Evolutionary conservation across 306 rosid species (phyloP).

Genomic region (Vachellia collinsii): DNA sequence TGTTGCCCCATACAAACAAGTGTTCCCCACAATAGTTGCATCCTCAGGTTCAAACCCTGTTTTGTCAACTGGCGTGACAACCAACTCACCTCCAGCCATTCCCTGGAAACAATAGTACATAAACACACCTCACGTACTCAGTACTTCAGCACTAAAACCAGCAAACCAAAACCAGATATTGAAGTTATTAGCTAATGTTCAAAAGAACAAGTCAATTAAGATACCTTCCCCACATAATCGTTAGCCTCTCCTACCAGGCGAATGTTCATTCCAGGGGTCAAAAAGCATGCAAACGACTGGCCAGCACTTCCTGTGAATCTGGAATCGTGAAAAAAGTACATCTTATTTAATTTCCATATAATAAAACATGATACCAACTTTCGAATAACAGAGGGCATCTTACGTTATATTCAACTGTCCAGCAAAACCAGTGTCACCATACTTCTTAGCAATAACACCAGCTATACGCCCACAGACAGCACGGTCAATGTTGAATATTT

Average conservation of each 20-base stretch:
- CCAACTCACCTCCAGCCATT: slow-evolving; percentile 96
- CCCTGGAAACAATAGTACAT: slow-evolving; percentile 61
- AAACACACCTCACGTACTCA: slow-evolving; percentile 15
- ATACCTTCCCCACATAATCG: slow-evolving; percentile 98
- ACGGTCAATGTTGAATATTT: slow-evolving; percentile 84
- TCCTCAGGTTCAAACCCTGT: slow-evolving; percentile 90
- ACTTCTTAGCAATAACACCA: slow-evolving; percentile 90
- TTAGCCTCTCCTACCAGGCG: slow-evolving; percentile 95
- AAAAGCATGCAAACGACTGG: slow-evolving; percentile 95
- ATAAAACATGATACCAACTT: background rate
- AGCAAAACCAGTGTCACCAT: slow-evolving; percentile 97
- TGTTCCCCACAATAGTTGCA: slow-evolving; percentile 95
- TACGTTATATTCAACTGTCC: slow-evolving; percentile 94
- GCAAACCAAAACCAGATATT: slow-evolving; percentile 18
- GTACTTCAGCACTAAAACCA: background rate
- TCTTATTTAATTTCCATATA: background rate
- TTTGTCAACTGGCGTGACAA: slow-evolving; percentile 81
- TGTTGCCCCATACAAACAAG: slow-evolving; percentile 98
- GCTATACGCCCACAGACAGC: slow-evolving; percentile 94
- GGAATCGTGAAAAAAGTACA: slow-evolving; percentile 34
- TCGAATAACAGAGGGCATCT: slow-evolving; percentile 42
- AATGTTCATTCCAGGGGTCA: slow-evolving; percentile 98
- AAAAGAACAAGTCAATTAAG: background rate
- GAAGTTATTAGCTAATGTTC: background rate
- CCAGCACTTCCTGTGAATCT: slow-evolving; percentile 98